These are phyloP conservation scores for Ephemerocybe angulata DNA, from an alignment of 768 basidiomycete genomes.

Conservation along the genomic window DNA sequence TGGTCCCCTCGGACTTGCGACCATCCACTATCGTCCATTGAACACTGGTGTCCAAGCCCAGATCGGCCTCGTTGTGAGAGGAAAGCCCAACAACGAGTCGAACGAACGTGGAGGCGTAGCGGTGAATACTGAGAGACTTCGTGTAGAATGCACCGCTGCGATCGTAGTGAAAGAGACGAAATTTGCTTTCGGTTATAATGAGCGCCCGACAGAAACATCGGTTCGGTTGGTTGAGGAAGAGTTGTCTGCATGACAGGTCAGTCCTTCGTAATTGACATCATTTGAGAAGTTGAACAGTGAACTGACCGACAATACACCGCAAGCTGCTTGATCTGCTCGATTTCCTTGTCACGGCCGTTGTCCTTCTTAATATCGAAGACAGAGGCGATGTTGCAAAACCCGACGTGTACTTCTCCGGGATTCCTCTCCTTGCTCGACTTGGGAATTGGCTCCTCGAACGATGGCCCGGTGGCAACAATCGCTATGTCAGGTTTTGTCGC, in stretches of 20 bases:
- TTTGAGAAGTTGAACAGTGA: too few species aligned
- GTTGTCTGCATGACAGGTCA: background rate
- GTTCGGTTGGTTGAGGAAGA: background rate
- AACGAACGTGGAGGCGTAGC: background rate
- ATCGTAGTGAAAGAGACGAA: conserved; percentile 2
- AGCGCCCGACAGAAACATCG: background rate
- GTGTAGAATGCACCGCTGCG: background rate
- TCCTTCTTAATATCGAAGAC: background rate
- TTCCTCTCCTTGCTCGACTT: too few species aligned
- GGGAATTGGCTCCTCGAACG: too few species aligned
- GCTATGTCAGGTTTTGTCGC: too few species aligned
- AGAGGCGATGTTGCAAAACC: background rate
- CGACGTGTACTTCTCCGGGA: too few species aligned
- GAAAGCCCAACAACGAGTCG: background rate
- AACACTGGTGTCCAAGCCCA: background rate
- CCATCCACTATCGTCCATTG: background rate
- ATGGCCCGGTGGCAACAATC: too few species aligned
- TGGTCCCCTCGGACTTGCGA: background rate
- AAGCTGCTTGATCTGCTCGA: background rate
- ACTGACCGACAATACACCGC: background rate
- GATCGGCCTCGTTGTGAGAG: background rate
- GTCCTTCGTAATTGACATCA: too few species aligned
- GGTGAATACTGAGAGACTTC: background rate
- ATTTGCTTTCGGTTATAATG: background rate
- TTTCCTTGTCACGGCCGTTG: too few species aligned